phyloP scores from a whole-genome alignment of 768 basidiomycete genomes.

The Boletus bicolor region DNA sequence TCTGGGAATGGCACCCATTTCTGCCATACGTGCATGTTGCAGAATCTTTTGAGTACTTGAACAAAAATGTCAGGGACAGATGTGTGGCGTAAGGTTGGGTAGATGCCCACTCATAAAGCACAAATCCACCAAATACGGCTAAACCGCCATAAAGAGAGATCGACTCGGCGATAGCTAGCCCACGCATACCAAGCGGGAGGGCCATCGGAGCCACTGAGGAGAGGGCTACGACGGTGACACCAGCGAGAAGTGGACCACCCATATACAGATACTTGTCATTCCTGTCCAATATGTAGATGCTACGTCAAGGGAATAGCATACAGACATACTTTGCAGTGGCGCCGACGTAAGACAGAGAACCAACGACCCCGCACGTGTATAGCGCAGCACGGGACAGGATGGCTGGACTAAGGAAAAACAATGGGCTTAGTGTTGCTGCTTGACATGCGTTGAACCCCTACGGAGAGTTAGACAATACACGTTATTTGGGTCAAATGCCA shows the following conservation, averaged over 20 bases:
- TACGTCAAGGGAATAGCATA: not conserved
- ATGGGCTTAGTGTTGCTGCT: constrained; percentile 78
- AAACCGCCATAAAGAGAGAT: constrained; percentile 86
- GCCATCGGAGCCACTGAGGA: constrained; percentile 87
- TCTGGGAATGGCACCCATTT: constrained; percentile 58
- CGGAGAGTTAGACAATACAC: constrained; percentile 1
- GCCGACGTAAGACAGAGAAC: constrained; percentile 81
- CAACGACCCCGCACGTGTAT: constrained; percentile 86
- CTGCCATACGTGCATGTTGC: constrained; percentile 69
- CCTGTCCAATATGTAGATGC: constrained; percentile 26
- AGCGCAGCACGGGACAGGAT: constrained; percentile 83
- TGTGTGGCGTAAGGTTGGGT: not conserved
- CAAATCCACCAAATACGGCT: constrained; percentile 83
- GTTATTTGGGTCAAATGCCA: not conserved
- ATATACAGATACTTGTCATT: constrained; percentile 83
- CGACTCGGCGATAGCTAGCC: constrained; percentile 70
- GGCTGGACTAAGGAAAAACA: constrained; percentile 87
- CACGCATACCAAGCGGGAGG: constrained; percentile 77
- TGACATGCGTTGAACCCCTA: constrained; percentile 85
- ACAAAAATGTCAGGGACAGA: not conserved
- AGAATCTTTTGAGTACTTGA: constrained; percentile 78
- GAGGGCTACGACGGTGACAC: constrained; percentile 83
- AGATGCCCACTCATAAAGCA: constrained; percentile 75
- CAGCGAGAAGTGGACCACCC: constrained; percentile 85
- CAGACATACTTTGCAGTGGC: constrained; percentile 73